Conservation (phyloP, 306 rosid genomes). For the Inga leiocalycina region DNA sequence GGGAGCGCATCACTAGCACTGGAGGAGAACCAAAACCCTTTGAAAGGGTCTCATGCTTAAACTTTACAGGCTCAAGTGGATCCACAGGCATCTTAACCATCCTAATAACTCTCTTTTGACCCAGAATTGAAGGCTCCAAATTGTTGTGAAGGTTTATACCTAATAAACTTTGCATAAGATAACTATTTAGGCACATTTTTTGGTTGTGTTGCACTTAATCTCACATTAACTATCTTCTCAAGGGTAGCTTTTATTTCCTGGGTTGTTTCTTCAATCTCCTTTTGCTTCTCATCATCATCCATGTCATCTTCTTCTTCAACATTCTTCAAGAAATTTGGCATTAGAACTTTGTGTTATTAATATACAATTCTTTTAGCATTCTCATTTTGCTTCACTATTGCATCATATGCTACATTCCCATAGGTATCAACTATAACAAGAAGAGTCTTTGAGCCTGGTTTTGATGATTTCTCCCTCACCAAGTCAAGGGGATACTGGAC, state of each 20-base stretch:
- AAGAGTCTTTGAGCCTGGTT: conserved; percentile 69
- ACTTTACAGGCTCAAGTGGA: conserved; percentile 91
- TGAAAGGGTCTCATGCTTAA: conserved; percentile 91
- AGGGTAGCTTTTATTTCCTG: conserved; percentile 77
- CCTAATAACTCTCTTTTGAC: conserved; percentile 74
- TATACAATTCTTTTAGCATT: conserved; percentile 75
- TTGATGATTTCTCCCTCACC: conserved; percentile 62
- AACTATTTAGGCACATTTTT: conserved; percentile 75
- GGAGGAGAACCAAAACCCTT: conserved; percentile 90
- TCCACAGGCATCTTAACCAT: conserved; percentile 94
- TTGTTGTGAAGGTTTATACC: conserved; percentile 84
- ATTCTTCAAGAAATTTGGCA: conserved; percentile 65
- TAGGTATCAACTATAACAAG: conserved; percentile 79
- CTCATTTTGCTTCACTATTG: conserved; percentile 83
- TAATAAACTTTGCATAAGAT: conserved; percentile 66
- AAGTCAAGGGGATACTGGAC: conserved; percentile 90
- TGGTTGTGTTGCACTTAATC: conserved; percentile 81
- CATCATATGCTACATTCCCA: conserved; percentile 83
- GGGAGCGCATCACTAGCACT: conserved; percentile 89
- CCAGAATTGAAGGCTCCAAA: no score
- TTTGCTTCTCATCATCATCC: conserved; percentile 60
- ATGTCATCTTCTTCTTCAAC: conserved; percentile 49
- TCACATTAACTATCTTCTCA: conserved; percentile 80
- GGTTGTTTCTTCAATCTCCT: conserved; percentile 73
- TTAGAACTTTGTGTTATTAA: conserved; percentile 67